Evolutionary conservation across 108 stramenopile genomes (phyloP).

Genomic region (Cyclotella sp.): DNA sequence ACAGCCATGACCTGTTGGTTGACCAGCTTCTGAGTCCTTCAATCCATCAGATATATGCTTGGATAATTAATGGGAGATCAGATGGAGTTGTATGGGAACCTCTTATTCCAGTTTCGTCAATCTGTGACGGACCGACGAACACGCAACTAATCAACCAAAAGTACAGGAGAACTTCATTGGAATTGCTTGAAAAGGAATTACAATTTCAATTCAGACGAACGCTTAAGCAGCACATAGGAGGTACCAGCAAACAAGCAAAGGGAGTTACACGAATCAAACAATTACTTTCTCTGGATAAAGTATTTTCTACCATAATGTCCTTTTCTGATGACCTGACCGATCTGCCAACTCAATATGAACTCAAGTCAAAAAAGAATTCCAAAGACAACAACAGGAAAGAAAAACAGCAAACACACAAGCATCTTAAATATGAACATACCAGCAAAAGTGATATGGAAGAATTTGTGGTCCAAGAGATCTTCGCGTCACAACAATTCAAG

Average conservation of each 20-base stretch:
- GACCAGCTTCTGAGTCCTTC: slow-evolving; percentile 26
- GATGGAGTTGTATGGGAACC: slow-evolving; percentile 39
- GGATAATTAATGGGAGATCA: slow-evolving; percentile 20
- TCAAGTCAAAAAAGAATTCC: slow-evolving; percentile 12
- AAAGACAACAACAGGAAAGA: neutral
- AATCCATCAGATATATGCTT: slow-evolving; percentile 30
- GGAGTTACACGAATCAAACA: neutral
- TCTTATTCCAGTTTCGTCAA: slow-evolving; percentile 36
- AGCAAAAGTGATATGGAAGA: slow-evolving; percentile 25
- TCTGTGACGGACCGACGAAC: slow-evolving; percentile 13
- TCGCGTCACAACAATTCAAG: slow-evolving; percentile 42
- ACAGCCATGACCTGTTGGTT: neutral
- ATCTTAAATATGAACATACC: slow-evolving; percentile 8
- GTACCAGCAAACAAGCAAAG: neutral
- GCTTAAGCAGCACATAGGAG: slow-evolving; percentile 22
- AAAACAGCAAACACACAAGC: neutral
- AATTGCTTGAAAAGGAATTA: slow-evolving; percentile 32
- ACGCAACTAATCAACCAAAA: slow-evolving; percentile 16
- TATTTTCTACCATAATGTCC: slow-evolving; percentile 20
- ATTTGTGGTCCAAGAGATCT: slow-evolving; percentile 34
- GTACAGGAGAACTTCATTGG: slow-evolving; percentile 16
- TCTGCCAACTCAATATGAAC: neutral
- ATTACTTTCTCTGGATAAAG: slow-evolving; percentile 8
- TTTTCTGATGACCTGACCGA: neutral
- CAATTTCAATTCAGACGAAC: slow-evolving; percentile 48